phyloP scores from a whole-genome alignment of 257 asterid species.

The Plantago major region DNA sequence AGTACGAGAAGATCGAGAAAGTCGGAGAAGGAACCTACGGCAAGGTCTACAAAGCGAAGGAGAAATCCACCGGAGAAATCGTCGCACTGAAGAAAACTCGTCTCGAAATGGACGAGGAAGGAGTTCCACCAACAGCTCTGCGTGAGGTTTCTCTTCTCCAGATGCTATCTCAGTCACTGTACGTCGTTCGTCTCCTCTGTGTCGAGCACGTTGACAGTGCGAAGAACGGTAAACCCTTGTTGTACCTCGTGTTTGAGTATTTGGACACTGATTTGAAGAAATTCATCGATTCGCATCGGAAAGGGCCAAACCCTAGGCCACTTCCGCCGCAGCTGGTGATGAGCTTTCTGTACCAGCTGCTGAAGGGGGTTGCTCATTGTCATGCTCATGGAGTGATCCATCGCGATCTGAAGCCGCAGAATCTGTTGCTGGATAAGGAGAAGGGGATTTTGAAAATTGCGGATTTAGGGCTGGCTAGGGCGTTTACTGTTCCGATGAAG shows the following conservation, averaged over 20 bases:
- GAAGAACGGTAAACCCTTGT: conserved; percentile 82
- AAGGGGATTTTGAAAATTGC: conserved; percentile 90
- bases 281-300: conserved; percentile 78
- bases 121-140: conserved; percentile 90
- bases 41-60: conserved; percentile 94
- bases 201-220: conserved; percentile 75
- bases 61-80: conserved; percentile 76
- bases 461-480: conserved; percentile 95
- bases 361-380: conserved; percentile 92
- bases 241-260: conserved; percentile 89
- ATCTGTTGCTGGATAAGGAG: conserved; percentile 82
- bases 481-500: conserved; percentile 89
- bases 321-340: conserved; percentile 57
- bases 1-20: conserved; percentile 90
- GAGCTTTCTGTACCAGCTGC: conserved; percentile 78
- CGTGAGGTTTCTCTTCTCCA: conserved; percentile 92
- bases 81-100: conserved; percentile 97
- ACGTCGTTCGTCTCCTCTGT: conserved; percentile 78
- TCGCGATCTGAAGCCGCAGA: conserved; percentile 96
- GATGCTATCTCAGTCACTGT: conserved; percentile 90
- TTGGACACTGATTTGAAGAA: conserved; percentile 90
- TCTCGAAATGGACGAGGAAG: conserved; percentile 96
- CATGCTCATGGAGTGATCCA: conserved; percentile 96
- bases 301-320: conserved; percentile 72
- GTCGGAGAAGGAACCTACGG: conserved; percentile 99